Percentiles rank a stretch among this genome's conserved stretches.
These are phyloP conservation scores for Aspergillus incahuasiensis DNA, from an alignment of 495 filamentous ascomycete genomes.

Conservation along the genomic window DNA sequence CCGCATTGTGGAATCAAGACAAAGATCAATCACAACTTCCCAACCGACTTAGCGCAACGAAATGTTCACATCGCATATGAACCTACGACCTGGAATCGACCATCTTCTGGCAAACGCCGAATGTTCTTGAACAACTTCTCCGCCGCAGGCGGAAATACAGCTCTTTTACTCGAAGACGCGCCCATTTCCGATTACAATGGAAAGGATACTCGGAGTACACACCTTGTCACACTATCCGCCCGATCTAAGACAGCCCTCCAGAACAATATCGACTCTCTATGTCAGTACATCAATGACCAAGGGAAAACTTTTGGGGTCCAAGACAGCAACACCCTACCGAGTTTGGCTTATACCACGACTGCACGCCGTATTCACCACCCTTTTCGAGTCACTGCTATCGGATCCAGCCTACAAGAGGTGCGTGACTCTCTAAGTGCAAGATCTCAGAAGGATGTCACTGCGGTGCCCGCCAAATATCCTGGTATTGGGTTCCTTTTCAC, in stretches of 20 bases:
- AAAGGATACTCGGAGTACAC: constrained; percentile 48
- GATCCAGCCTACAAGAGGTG: constrained; percentile 33
- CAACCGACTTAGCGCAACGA: constrained; percentile 65
- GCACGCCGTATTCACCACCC: constrained; percentile 80
- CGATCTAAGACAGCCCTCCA: constrained; percentile 50
- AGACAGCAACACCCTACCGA: constrained; percentile 28
- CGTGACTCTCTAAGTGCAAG: constrained; percentile 22
- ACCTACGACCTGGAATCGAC: constrained; percentile 58
- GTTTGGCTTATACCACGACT: constrained; percentile 73
- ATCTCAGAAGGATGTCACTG: constrained; percentile 27
- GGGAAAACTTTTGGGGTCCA: constrained; percentile 37
- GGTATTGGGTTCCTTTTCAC: constrained; percentile 49
- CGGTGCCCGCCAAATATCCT: constrained; percentile 39
- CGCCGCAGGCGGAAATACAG: constrained; percentile 53
- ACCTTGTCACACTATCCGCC: constrained; percentile 51
- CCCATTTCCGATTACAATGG: constrained; percentile 36
- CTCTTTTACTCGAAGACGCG: constrained; percentile 51
- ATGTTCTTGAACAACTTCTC: constrained; percentile 68
- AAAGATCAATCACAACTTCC: constrained; percentile 76
- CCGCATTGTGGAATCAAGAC: constrained; percentile 87
- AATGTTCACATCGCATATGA: constrained; percentile 66
- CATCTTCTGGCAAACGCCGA: constrained; percentile 58
- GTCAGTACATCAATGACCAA: constrained; percentile 49
- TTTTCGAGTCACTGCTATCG: constrained; percentile 61
- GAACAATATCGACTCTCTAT: constrained; percentile 48